Conservation (phyloP, 2,329 filamentous ascomycete genomes). For the Apiospora marii region DNA sequence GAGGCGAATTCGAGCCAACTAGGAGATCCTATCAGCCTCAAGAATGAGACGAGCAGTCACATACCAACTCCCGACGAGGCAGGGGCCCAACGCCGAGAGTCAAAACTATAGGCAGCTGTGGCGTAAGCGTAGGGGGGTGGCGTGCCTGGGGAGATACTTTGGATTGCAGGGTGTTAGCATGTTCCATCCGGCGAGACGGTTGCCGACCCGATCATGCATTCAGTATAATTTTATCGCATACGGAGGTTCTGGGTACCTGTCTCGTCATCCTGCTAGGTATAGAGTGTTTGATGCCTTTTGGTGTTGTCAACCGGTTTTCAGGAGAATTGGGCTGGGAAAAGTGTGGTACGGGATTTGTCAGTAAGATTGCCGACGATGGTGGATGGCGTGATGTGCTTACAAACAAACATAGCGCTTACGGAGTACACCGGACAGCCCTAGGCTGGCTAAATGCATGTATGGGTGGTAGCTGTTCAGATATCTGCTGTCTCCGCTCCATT, state of each 20-base stretch:
- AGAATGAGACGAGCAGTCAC: slow-evolving; percentile 33
- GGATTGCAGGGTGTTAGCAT: background rate
- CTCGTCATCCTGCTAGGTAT: background rate
- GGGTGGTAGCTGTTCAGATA: background rate
- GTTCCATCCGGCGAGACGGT: background rate
- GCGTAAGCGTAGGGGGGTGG: too few species aligned
- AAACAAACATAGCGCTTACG: background rate
- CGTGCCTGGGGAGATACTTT: background rate
- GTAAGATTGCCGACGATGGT: background rate
- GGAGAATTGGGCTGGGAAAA: background rate
- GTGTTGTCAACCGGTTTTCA: background rate
- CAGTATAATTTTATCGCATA: background rate
- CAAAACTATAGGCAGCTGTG: slow-evolving; percentile 39
- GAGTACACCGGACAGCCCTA: too few species aligned
- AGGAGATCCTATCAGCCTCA: slow-evolving; percentile 37
- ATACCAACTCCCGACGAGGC: slow-evolving; percentile 33
- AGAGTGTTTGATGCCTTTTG: background rate
- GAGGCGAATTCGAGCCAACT: slow-evolving; percentile 36
- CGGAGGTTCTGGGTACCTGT: background rate
- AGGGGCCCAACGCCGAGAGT: slow-evolving; percentile 33
- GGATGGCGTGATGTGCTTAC: background rate
- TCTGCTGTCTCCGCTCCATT: background rate
- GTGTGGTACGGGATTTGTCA: background rate
- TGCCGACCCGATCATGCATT: background rate
- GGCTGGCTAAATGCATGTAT: too few species aligned